A percentile compares a stretch with the other conserved stretches of the same genome.
These are phyloP conservation scores for Plasmodium chabaudi DNA, from an alignment of 169 alveolate genomes.

Conservation along the genomic window DNA sequence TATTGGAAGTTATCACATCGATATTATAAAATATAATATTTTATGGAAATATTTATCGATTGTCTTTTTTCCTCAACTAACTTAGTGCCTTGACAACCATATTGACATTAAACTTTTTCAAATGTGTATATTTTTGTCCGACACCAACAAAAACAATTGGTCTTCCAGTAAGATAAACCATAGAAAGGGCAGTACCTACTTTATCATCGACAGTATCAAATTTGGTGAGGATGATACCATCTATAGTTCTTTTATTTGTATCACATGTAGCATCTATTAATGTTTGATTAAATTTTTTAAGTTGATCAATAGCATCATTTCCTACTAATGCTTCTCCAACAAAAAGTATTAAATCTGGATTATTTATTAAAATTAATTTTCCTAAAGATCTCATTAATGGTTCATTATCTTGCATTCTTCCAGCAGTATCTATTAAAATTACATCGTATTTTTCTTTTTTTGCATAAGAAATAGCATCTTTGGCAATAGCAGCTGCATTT, in stretches of 20 bases:
- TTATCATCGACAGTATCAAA: conserved; percentile 99
- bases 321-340: conserved; percentile 99
- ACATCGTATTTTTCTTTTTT: conserved; percentile 94
- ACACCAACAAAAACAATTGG: conserved; percentile 99
- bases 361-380: conserved; percentile 95
- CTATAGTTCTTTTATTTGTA: conserved; percentile 95
- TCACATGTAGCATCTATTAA: conserved; percentile 72
- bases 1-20: no score
- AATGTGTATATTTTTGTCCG: conserved; percentile 98
- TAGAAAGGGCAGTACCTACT: conserved; percentile 99
- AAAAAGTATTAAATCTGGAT: conserved; percentile 97
- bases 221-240: conserved; percentile 99
- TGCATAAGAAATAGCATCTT: conserved; percentile 95
- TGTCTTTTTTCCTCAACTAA: background rate
- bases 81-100: conserved; percentile 92
- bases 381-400: conserved; percentile 98
- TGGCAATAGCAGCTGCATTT: conserved; percentile 98
- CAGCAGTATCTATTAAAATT: conserved; percentile 99
- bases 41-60: no score
- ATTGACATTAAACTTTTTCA: conserved; percentile 93
- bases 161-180: conserved; percentile 99
- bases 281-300: conserved; percentile 95
- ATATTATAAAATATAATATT: no score
- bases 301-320: conserved; percentile 99
- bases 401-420: conserved; percentile 99